Percentiles rank a stretch among this genome's conserved stretches.
These are phyloP conservation scores for Musa itinerans DNA, from an alignment of 176 grass and related monocot species.

Conservation along the genomic window DNA sequence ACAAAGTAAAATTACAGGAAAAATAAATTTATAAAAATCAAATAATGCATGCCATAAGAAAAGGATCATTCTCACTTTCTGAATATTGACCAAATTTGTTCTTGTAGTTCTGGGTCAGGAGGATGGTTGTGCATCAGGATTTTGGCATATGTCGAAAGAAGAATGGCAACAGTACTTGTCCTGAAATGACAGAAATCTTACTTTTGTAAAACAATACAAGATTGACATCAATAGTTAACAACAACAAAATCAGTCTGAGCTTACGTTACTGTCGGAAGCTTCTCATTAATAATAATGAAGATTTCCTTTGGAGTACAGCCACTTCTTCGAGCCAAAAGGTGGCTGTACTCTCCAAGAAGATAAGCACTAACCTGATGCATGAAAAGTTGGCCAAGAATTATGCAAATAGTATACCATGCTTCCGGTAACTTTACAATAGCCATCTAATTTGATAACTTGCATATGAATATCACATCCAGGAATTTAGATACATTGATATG, in stretches of 20 bases:
- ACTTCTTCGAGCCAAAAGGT: conserved; percentile 82
- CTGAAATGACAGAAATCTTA: conserved; percentile 35
- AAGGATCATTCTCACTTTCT: conserved; percentile 55
- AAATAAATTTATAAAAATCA: conserved; percentile 3
- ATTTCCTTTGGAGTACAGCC: conserved; percentile 92
- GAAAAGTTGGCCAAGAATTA: background rate
- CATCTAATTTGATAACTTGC: background rate
- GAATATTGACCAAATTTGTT: conserved; percentile 81
- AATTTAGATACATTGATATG: background rate
- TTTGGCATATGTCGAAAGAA: conserved; percentile 93
- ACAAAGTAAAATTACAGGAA: conserved; percentile 1
- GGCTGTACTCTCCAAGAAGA: conserved; percentile 97
- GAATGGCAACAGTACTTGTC: conserved; percentile 86
- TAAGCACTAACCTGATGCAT: conserved; percentile 81
- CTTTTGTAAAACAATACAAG: conserved; percentile 1
- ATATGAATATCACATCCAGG: background rate
- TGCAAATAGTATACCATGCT: background rate
- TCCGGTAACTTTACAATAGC: background rate
- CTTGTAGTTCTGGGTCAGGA: conserved; percentile 78
- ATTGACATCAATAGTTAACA: background rate
- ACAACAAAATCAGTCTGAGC: conserved; percentile 24
- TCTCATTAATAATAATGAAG: conserved; percentile 87
- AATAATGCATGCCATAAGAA: background rate
- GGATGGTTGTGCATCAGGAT: conserved; percentile 90
- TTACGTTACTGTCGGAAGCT: conserved; percentile 64